These are phyloP conservation scores for Pichia ethanolica DNA, from an alignment of 805 yeast species.

Conservation along the genomic window DNA sequence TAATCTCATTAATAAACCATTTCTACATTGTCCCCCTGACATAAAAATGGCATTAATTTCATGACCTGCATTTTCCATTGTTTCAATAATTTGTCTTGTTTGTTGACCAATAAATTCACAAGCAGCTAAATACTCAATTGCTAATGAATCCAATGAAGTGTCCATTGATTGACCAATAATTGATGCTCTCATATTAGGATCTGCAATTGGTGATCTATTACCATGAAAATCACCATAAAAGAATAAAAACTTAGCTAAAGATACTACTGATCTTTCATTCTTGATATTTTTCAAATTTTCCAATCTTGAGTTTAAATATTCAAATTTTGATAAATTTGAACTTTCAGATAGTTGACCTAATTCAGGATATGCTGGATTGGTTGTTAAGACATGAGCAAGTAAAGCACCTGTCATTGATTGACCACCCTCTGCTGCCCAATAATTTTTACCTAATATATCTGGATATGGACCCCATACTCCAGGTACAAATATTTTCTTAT, in stretches of 20 bases:
- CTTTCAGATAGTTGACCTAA: conserved; percentile 60
- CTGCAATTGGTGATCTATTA: conserved; percentile 96
- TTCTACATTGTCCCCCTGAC: conserved; percentile 96
- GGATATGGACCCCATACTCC: conserved; percentile 99
- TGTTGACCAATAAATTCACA: conserved; percentile 97
- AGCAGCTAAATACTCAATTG: conserved; percentile 82
- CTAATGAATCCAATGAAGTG: conserved; percentile 72
- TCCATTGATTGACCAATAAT: conserved; percentile 94
- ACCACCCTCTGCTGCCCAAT: conserved; percentile 99
- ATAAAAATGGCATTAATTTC: conserved; percentile 66
- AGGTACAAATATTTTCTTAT: conserved; percentile 78
- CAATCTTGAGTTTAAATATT: conserved; percentile 67
- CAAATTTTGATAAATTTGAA: conserved; percentile 69
- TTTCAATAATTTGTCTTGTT: conserved; percentile 88
- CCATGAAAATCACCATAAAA: conserved; percentile 97
- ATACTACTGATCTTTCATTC: conserved; percentile 62
- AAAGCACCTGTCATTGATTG: conserved; percentile 96
- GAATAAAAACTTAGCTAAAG: conserved; percentile 76
- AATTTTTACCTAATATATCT: conserved; percentile 83
- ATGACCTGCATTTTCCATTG: conserved; percentile 79
- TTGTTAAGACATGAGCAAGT: conserved; percentile 75
- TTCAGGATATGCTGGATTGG: conserved; percentile 83
- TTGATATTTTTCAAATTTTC: conserved; percentile 55
- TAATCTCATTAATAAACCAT: conserved; percentile 78
- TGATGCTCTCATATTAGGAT: conserved; percentile 85